Evolutionary conservation across 2,329 filamentous ascomycete species (phyloP).

Genomic region (Calonectria pseudoreteaudii): DNA sequence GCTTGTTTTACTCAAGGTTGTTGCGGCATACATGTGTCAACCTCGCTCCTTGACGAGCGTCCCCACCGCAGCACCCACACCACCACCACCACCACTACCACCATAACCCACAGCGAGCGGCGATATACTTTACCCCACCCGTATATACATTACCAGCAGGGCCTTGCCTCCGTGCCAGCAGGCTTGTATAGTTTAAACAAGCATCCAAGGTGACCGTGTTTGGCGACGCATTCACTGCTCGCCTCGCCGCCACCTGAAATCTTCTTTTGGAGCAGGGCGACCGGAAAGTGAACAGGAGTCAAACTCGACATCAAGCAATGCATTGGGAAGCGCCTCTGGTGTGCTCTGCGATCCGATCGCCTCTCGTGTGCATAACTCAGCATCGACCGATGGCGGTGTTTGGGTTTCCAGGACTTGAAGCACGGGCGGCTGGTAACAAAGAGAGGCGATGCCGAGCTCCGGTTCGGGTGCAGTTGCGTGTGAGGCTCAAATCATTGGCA

Average conservation of each 20-base stretch:
- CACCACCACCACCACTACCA: slow-evolving; percentile 2
- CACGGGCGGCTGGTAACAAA: background rate
- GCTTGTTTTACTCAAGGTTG: background rate
- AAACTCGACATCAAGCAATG: background rate
- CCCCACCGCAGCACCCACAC: background rate
- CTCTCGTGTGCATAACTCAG: background rate
- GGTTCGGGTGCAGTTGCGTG: background rate
- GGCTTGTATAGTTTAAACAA: slow-evolving; percentile 12
- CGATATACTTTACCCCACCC: background rate
- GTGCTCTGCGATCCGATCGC: background rate
- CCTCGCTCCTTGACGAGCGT: background rate
- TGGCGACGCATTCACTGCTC: background rate
- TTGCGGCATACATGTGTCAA: slow-evolving; percentile 2
- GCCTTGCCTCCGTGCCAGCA: background rate
- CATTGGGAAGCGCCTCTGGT: background rate
- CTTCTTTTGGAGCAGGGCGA: background rate
- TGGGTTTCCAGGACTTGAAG: background rate
- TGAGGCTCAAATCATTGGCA: background rate
- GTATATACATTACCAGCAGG: background rate
- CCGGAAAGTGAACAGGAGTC: background rate
- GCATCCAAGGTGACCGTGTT: background rate
- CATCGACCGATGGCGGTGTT: background rate
- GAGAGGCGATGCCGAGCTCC: background rate
- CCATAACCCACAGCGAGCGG: background rate
- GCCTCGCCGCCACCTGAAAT: background rate